A percentile compares a stretch with the other conserved stretches of the same genome.
phyloP scores from a whole-genome alignment of 2,329 filamentous ascomycete genomes.

The Epichloe sylvatica region DNA sequence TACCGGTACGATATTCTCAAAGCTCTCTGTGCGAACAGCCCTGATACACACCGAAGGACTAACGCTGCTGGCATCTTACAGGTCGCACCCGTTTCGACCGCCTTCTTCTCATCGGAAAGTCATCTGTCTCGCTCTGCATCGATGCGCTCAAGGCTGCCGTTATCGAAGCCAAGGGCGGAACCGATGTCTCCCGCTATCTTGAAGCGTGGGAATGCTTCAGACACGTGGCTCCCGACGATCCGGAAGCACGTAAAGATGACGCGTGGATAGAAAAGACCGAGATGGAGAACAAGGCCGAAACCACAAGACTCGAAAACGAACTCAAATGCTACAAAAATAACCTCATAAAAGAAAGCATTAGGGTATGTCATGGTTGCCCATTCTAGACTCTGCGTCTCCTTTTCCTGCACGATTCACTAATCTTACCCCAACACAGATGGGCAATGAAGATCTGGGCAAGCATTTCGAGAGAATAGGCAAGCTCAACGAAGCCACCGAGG shows the following conservation, averaged over 20 bases:
- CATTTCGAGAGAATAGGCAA: constrained; percentile 73
- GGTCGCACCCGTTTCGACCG: constrained; percentile 71
- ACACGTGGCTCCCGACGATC: constrained; percentile 49
- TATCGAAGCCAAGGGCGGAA: constrained; percentile 59
- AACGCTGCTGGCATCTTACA: constrained; percentile 20
- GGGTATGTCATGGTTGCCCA: constrained; percentile 35
- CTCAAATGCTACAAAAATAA: constrained; percentile 94
- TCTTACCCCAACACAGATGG: constrained; percentile 49
- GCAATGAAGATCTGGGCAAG: constrained; percentile 78
- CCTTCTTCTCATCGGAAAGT: constrained; percentile 66
- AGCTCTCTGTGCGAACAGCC: background rate
- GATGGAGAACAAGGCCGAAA: constrained; percentile 53
- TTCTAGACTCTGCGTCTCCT: background rate
- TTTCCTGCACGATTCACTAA: background rate
- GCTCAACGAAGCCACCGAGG: constrained; percentile 55
- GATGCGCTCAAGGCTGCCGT: constrained; percentile 74
- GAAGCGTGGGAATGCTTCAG: constrained; percentile 53
- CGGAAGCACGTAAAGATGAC: constrained; percentile 52
- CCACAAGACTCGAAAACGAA: constrained; percentile 65
- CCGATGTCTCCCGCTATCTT: constrained; percentile 58
- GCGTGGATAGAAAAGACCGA: constrained; percentile 62
- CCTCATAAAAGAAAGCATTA: constrained; percentile 89
- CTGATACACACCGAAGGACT: background rate
- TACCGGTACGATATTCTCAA: constrained; percentile 39
- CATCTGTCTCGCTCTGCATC: constrained; percentile 58